Evolutionary conservation across 2,329 filamentous ascomycete species (phyloP).

Genomic region (Colletotrichum sp.): DNA sequence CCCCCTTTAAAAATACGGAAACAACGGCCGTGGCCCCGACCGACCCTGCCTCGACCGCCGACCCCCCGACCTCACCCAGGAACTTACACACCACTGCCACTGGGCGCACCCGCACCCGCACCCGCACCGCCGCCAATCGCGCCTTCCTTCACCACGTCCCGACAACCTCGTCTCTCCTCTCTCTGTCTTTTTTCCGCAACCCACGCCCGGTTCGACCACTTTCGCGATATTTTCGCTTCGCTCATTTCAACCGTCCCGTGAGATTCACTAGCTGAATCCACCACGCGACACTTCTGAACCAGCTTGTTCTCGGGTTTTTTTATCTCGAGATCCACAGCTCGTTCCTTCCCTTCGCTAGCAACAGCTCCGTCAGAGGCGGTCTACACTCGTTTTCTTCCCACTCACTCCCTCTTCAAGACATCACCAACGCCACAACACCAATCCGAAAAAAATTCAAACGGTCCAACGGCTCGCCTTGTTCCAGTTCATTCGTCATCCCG

Average conservation of each 20-base stretch:
- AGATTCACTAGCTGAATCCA: neutral
- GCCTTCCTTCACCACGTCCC: neutral
- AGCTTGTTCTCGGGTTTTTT: neutral
- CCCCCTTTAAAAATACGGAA: conserved; percentile 1
- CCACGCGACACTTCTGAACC: neutral
- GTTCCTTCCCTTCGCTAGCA: conserved; percentile 5
- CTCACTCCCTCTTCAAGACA: neutral
- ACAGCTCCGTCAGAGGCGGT: conserved; percentile 13
- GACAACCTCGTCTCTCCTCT: neutral
- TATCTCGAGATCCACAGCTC: neutral
- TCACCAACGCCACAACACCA: neutral
- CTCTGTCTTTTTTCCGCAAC: neutral
- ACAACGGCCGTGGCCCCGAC: conserved; percentile 10
- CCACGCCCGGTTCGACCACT: neutral
- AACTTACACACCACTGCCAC: neutral
- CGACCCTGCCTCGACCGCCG: neutral
- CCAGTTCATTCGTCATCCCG: conserved; percentile 1
- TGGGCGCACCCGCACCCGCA: neutral
- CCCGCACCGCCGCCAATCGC: neutral
- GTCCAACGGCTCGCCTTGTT: neutral
- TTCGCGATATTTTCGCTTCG: neutral
- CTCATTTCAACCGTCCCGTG: neutral
- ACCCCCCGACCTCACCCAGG: conserved; percentile 4
- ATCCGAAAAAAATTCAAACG: neutral
- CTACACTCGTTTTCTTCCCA: conserved; percentile 6